Conservation (phyloP, 1,139 yeast genomes). For the Suhomyces choctaworum region DNA sequence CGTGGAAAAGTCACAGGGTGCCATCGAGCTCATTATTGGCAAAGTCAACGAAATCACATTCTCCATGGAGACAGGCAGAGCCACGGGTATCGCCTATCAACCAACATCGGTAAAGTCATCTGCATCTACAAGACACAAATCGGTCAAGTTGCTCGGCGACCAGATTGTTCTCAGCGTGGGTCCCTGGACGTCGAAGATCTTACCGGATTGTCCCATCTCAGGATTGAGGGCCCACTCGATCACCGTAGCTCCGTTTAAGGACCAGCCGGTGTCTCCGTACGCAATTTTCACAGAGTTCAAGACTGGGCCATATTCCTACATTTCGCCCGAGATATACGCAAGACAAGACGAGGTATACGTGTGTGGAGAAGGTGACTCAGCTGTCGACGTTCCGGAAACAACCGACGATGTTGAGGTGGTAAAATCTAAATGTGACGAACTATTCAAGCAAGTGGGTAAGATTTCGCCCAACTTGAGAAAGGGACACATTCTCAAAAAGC, state of each 20-base stretch:
- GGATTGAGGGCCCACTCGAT: slow-evolving; percentile 95
- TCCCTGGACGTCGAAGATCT: slow-evolving; percentile 91
- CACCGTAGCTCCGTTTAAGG: slow-evolving; percentile 77
- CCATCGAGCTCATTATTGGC: slow-evolving; percentile 82
- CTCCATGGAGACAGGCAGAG: slow-evolving; percentile 61
- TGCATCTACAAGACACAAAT: slow-evolving; percentile 9
- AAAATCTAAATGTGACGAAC: slow-evolving; percentile 81
- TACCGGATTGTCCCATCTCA: slow-evolving; percentile 90
- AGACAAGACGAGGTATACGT: slow-evolving; percentile 94
- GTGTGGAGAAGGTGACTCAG: slow-evolving; percentile 95
- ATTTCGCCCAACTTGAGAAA: slow-evolving; percentile 68
- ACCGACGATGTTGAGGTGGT: slow-evolving; percentile 93
- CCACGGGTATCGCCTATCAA: slow-evolving; percentile 63
- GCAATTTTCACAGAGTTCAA: slow-evolving; percentile 92
- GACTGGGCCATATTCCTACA: slow-evolving; percentile 61
- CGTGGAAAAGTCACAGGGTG: slow-evolving; percentile 64
- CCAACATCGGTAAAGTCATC: slow-evolving; percentile 44
- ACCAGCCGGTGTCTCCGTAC: slow-evolving; percentile 77
- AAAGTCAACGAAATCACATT: slow-evolving; percentile 71
- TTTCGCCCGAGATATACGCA: slow-evolving; percentile 92
- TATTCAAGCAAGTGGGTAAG: slow-evolving; percentile 79
- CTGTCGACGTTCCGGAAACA: slow-evolving; percentile 88
- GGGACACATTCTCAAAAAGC: slow-evolving; percentile 80
- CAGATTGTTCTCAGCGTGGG: slow-evolving; percentile 86
- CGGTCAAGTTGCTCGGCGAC: slow-evolving; percentile 57